Conservation (phyloP, 495 filamentous ascomycete species). For the Aspergillus diversus region DNA sequence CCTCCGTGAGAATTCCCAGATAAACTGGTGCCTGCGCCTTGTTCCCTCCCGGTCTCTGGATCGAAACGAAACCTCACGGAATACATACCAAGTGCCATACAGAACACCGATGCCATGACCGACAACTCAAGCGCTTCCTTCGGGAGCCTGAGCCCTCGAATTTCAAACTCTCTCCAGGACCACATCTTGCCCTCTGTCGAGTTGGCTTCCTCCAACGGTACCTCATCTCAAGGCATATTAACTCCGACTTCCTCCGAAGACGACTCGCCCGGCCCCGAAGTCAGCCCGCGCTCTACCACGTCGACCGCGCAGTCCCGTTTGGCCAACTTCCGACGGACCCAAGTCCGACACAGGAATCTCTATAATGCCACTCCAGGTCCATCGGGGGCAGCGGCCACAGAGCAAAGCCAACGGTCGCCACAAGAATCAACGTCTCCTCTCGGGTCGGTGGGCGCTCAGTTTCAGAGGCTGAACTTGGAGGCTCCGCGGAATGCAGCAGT, state of each 20-base stretch:
- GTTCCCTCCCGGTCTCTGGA: too few relatives aligned
- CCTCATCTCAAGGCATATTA: conserved; percentile 8
- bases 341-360: conserved; percentile 16
- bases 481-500: background rate
- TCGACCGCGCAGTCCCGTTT: background rate
- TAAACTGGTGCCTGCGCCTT: too few relatives aligned
- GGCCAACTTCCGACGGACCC: background rate
- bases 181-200: conserved; percentile 16
- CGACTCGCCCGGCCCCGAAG: background rate
- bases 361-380: conserved; percentile 21
- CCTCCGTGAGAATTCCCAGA: too few relatives aligned
- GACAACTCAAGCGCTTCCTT: background rate
- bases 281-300: conserved; percentile 6
- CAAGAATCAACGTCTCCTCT: background rate
- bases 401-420: background rate
- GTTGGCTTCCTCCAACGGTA: conserved; percentile 12
- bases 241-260: conserved; percentile 14
- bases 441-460: background rate
- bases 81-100: too few relatives aligned
- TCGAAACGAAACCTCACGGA: too few relatives aligned
- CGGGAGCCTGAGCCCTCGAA: background rate
- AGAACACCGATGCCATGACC: too few relatives aligned
- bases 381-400: background rate
- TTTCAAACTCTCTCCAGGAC: background rate
- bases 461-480: background rate